Evolutionary conservation across 805 yeast species (phyloP), one percentile per base, ranked within the genome.

Genomic region (Priceomyces fermenticarens): DNA sequence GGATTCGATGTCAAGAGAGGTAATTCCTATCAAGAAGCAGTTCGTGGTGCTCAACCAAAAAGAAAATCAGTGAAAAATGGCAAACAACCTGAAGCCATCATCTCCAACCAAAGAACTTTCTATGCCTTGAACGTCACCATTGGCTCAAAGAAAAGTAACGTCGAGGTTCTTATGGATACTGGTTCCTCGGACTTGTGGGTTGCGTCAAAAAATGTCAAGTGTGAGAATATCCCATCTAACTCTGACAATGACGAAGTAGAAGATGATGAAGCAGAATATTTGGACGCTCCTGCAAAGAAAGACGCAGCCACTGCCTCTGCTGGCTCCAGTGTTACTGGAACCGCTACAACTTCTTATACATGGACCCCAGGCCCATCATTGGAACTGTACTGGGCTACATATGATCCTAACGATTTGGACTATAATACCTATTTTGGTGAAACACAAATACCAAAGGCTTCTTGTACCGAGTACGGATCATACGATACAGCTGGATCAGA

Each of bases 381-480:
- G 25, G 8, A 5, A 20, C 25, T 8, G 4, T 8, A 20, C 8
- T 20, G 25, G 8, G 25, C 8, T 4, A 20, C 25, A 5, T 20
- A 20, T 20, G 8, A 20, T 8, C 25, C 25, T 20, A 5, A 5
- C 8, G 25, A 20, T 8, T 13, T 11, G 5, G 14, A 20, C 27
- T 41, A 48, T 13, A 58, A 54, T 43, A 51, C 58, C 2, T 48
- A 55, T 20, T 20, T 20, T n/a, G 57, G 64, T 42, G 7, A 26
- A 3, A 29, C 45, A 23, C 47, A 55, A 42, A 60, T 60, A 12
- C 62, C 62, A 4, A 15, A 20, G 15, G 20, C 30, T 15, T 32
- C 30, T 43, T 73, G 79, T 53, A 34, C 49, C 1, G 11, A 38
- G 11, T 67, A 57, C 39, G 78, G 78, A 9, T 60, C 73, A 3